A percentile compares a stretch with the other conserved stretches of the same genome.
phyloP scores from a whole-genome alignment of 345 rosid genomes.

The Melaleuca alternifolia region DNA sequence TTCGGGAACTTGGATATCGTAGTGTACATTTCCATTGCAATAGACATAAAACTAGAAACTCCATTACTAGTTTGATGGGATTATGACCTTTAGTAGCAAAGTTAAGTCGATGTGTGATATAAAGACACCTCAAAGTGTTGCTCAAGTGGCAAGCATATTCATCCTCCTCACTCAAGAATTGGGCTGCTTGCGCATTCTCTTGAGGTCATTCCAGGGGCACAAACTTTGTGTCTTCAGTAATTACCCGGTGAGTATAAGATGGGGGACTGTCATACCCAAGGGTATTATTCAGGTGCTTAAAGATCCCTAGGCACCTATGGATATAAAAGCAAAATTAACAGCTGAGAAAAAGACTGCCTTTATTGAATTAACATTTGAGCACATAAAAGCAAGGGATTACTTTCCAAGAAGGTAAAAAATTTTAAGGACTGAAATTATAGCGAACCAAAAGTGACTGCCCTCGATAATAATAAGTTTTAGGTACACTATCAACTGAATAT shows the following conservation, averaged over 20 bases:
- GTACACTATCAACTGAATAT: background rate
- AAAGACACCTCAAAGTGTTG: background rate
- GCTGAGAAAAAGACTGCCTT: background rate
- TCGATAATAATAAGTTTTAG: background rate
- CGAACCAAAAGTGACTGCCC: background rate
- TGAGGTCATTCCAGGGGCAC: background rate
- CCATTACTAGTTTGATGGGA: background rate
- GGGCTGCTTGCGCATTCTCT: background rate
- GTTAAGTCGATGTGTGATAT: background rate
- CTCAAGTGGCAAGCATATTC: background rate
- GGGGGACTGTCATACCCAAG: background rate
- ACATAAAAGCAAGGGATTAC: background rate
- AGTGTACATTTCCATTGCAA: background rate
- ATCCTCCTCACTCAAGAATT: background rate
- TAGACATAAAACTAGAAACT: background rate
- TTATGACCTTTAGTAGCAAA: background rate
- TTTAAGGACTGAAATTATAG: background rate
- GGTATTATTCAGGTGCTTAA: background rate
- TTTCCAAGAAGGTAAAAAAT: background rate
- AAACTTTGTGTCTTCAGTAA: background rate
- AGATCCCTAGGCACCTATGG: background rate
- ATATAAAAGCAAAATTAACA: background rate
- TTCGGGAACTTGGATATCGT: background rate
- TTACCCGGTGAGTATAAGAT: background rate
- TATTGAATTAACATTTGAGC: background rate